Conservation (phyloP, 345 rosid genomes). For the Eucalyptus urophylla region DNA sequence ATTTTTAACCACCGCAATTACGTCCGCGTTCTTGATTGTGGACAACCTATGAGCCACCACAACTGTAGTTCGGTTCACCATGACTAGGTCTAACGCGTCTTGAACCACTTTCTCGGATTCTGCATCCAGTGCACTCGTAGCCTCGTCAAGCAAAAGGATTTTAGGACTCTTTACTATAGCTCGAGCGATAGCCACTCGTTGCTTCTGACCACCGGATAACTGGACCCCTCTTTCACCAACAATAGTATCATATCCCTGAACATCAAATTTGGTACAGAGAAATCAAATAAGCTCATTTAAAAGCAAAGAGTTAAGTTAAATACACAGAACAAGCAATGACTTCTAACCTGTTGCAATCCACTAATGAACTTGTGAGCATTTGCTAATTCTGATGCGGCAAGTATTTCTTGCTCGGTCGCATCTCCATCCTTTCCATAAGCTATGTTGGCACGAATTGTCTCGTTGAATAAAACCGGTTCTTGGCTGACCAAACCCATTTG, state of each 20-base stretch:
- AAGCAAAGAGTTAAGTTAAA: neutral
- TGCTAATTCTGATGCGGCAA: conserved; percentile 9
- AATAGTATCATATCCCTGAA: conserved; percentile 5
- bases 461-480: conserved; percentile 12
- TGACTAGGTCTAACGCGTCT: conserved; percentile 14
- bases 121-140: conserved; percentile 13
- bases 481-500: conserved; percentile 25
- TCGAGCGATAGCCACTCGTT: conserved; percentile 10
- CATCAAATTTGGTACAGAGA: neutral
- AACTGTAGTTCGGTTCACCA: conserved; percentile 23
- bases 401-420: conserved; percentile 11
- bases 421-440: conserved; percentile 19
- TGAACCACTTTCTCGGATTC: conserved; percentile 24
- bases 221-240: conserved; percentile 19
- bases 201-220: conserved; percentile 17
- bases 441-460: conserved; percentile 13
- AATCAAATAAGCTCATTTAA: neutral
- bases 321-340: neutral
- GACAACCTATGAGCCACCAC: conserved; percentile 42
- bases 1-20: conserved; percentile 33
- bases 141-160: conserved; percentile 12
- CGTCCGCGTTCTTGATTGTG: conserved; percentile 33
- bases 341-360: conserved; percentile 1
- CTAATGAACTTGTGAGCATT: conserved; percentile 12
- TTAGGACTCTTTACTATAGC: conserved; percentile 12